Percentiles rank a stretch among this genome's conserved stretches.
Conservation (phyloP, 345 rosid genomes). For the Arabis hirsuta region DNA sequence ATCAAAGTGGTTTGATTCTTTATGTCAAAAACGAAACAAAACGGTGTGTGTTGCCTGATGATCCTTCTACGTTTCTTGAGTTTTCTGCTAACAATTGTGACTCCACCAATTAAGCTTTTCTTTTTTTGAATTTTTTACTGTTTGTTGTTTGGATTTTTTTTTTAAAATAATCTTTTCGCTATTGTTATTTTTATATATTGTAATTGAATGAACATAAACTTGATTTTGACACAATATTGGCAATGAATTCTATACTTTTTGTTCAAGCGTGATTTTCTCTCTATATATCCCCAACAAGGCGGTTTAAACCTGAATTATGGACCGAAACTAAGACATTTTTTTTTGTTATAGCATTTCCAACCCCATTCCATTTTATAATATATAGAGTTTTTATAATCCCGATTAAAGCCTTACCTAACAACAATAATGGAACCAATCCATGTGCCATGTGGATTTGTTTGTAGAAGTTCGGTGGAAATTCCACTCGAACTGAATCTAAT, state of each 20-base stretch:
- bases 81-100: conserved; percentile 1
- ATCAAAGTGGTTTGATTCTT: conserved; percentile 23
- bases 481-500: too few relatives aligned
- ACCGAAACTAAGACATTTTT: too few relatives aligned
- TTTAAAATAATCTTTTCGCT: too few relatives aligned
- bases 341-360: background rate
- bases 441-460: conserved; percentile 26
- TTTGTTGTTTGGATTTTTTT: background rate
- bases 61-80: conserved; percentile 1
- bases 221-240: background rate
- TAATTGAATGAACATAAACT: conserved; percentile 12
- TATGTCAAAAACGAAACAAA: conserved; percentile 29
- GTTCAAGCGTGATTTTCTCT: too few relatives aligned
- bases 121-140: background rate
- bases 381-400: background rate
- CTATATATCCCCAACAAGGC: too few relatives aligned
- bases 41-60: conserved; percentile 27
- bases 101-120: conserved; percentile 9
- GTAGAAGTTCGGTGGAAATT: background rate
- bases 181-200: background rate
- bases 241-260: background rate
- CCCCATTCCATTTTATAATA: too few relatives aligned
- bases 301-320: too few relatives aligned
- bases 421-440: conserved; percentile 17
- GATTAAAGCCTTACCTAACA: conserved; percentile 19